Base-by-base conservation (phyloP, 441 rosid species). In the Kokia cookei region DNA sequence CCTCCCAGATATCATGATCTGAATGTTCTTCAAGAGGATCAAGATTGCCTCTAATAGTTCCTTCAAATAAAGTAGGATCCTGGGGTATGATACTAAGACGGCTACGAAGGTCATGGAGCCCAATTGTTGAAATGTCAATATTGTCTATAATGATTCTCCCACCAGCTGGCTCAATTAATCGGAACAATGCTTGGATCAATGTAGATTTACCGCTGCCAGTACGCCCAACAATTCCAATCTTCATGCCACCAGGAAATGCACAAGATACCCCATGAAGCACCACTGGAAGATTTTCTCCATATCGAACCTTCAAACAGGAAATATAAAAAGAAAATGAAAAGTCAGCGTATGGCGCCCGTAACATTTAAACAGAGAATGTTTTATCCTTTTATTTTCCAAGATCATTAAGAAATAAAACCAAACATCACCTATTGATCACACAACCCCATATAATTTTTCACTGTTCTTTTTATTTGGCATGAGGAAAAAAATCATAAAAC, bases 141-240 rank as follows among this genome's bases (percentile, higher is more conserved):
- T 86, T 89, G 93, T 96, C 99, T 75, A 96, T 88, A 24, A 86
- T 75, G 69, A 96, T 94, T 80, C 77, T 92, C 78, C 99, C 99
- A 80, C 82, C 77, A 17, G 89, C 82, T 64, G 99, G 99, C 84
- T 94, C 99, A 55, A 96, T 92, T 77, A 96, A 82, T 77, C 99
- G 88, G 81, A 96, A 96, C 77, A 96, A 83, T 82, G 99, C 99
- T 81, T 96, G 99, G 80, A 94, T 96, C 86, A 96, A 69, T 14
- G 99, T 96, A 2, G 99, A 96, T 84, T 96, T 96, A 32, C 99
- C 99, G 19, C 99, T 96, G 72, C 99, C 99, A 7, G 99, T 96
- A 79, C 99, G 85, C 47, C 99, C 99, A 75, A 96, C 99, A 78
- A 96, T 96, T 62, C 99, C 99, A 73, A 96, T 96, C 80, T 94